These are phyloP conservation scores for Blastomyces percursus DNA, from an alignment of 2,329 filamentous ascomycete species.

Conservation along the genomic window DNA sequence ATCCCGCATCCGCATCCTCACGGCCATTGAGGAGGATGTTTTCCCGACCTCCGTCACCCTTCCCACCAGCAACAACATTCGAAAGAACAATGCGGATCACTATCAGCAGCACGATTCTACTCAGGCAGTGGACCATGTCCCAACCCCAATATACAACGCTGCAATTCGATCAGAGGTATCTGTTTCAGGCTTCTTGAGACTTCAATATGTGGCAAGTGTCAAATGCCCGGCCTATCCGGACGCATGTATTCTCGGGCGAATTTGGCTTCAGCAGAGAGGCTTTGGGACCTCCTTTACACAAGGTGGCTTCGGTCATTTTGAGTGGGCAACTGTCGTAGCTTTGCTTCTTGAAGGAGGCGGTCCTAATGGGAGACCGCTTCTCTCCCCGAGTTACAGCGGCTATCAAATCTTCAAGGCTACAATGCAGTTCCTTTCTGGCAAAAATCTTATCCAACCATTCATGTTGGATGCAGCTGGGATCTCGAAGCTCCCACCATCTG, in stretches of 20 bases:
- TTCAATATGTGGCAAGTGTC: constrained; percentile 58
- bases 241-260: constrained; percentile 71
- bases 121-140: constrained; percentile 14
- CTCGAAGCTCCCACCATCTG: constrained; percentile 24
- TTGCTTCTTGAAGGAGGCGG: constrained; percentile 70
- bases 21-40: constrained; percentile 55
- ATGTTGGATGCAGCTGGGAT: constrained; percentile 29
- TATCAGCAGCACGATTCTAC: constrained; percentile 31
- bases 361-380: constrained; percentile 55
- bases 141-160: constrained; percentile 83
- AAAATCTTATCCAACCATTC: constrained; percentile 61
- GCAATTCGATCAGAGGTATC: constrained; percentile 68
- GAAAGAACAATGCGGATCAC: constrained; percentile 38
- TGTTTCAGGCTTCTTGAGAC: constrained; percentile 61
- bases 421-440: constrained; percentile 71
- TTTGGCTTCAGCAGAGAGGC: constrained; percentile 83
- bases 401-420: constrained; percentile 92
- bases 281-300: constrained; percentile 57
- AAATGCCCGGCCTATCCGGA: constrained; percentile 65
- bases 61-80: constrained; percentile 58
- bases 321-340: constrained; percentile 74
- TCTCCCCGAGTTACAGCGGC: constrained; percentile 73
- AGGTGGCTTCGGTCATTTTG: constrained; percentile 87
- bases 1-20: constrained; percentile 63
- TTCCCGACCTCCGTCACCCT: constrained; percentile 64